Evolutionary conservation across 768 basidiomycete genomes (phyloP), one percentile per base, ranked within the genome.

Genomic region (Paxillus involutus): DNA sequence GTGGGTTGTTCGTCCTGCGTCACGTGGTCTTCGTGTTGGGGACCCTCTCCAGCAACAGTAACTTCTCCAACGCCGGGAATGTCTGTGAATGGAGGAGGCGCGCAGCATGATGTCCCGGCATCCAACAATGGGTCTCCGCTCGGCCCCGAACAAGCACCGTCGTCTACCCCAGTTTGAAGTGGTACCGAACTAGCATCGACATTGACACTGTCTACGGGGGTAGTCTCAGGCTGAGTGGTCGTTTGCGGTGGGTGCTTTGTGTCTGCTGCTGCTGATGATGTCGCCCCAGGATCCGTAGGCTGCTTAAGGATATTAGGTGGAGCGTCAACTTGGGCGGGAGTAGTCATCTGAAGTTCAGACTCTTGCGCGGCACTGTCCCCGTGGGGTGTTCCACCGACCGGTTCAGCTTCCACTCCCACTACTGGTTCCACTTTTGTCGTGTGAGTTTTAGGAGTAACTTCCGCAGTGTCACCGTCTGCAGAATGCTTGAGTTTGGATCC

Each of bases 21-120:
- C 6, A 56, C 42, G 1, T 51, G 44, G 6, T 62, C 68, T 29
- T 53, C 40, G 9, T 17, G 42, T 16, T 37, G 40, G 17, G 47
- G 48, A 16, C 24, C 52, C 9, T 51, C 59, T 29, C 44, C 58
- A 45, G 43, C 52, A 26, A 26, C 26, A 44, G 16, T 4, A 13
- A 6, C 52, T 4, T 52, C 54, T 3, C 32, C 44, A 35, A 47
- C 52, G 14, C 58, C 59, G 13, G 17, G 55, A 10, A 64, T 55
- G 26, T 70, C 66, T 6, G 40, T 64, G 32, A 66, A 72, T 1
- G 69, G 59, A 12, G 69, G 69, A 8, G 68, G 68, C 10, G 63
- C 46, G 6, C 56, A 2, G 4, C 47, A 14, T n/a, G 58, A 54
- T 39, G 60, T 16, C 4, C 56, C 48, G 1, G 61, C 0, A 19